A percentile compares a stretch with the other conserved stretches of the same genome.
These are phyloP conservation scores for Aspergillus affinis DNA, from an alignment of 495 filamentous ascomycete species.

Conservation along the genomic window DNA sequence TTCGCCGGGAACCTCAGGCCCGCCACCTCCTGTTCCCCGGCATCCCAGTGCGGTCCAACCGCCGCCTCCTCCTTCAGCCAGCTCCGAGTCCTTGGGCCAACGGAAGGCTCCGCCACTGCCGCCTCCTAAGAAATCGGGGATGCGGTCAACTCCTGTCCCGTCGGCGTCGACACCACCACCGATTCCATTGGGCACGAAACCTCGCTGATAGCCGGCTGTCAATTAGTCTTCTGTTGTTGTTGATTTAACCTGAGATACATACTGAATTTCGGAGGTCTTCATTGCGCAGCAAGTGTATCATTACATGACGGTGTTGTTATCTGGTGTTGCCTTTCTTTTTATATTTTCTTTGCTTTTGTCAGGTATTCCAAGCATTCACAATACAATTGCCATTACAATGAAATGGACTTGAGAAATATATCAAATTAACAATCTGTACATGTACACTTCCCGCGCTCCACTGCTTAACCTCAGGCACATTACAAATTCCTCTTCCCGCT, in stretches of 20 bases:
- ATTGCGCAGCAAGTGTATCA: too few species aligned
- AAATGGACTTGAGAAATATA: too few species aligned
- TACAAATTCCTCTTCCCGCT: too few species aligned
- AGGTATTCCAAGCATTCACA: too few species aligned
- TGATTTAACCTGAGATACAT: background rate
- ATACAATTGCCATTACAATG: too few species aligned
- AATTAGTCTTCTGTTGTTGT: background rate
- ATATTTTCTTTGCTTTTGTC: too few species aligned
- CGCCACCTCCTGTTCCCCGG: conserved; percentile 23
- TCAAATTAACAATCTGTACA: too few species aligned
- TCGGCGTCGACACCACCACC: conserved; percentile 38
- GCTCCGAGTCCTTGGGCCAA: conserved; percentile 25
- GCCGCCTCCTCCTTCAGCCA: conserved; percentile 12
- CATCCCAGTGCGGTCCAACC: conserved; percentile 27
- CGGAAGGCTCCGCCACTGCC: conserved; percentile 71
- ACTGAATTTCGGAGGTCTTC: background rate
- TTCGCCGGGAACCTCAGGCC: conserved; percentile 15
- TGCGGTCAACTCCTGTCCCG: conserved; percentile 33
- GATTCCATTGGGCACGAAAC: conserved; percentile 42
- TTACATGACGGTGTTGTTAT: too few species aligned
- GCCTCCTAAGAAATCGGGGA: conserved; percentile 59
- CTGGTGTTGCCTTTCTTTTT: too few species aligned
- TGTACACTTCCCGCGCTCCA: too few species aligned
- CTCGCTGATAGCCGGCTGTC: conserved; percentile 34
- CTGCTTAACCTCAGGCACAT: background rate